phyloP scores from a whole-genome alignment of 2,329 filamentous ascomycete genomes.

The Gnomoniopsis smithogilvyi region DNA sequence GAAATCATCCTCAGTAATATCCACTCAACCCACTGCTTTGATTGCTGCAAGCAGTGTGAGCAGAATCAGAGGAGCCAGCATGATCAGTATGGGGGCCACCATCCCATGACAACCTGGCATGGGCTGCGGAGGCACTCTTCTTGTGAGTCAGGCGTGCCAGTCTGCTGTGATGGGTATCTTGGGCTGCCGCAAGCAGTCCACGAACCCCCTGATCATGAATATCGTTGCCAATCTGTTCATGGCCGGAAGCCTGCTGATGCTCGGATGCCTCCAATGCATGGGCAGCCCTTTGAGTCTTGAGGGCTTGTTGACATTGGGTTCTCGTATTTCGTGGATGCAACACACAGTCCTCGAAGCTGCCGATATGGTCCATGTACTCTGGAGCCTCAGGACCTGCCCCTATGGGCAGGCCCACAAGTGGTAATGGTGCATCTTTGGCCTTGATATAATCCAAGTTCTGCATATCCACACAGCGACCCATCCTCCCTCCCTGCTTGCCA shows the following conservation, averaged over 20 bases:
- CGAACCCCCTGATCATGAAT: not conserved
- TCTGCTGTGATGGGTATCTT: not conserved
- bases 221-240: not conserved
- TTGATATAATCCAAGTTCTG: conserved; percentile 12
- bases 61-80: not conserved
- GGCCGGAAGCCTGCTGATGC: not conserved
- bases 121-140: conserved; percentile 10
- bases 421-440: conserved; percentile 1
- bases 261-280: not conserved
- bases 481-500: conserved; percentile 1
- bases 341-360: conserved; percentile 28
- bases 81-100: not conserved
- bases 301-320: not conserved
- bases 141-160: not conserved
- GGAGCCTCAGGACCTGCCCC: conserved; percentile 39
- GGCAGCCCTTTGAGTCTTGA: not conserved
- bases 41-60: not conserved
- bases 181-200: not conserved
- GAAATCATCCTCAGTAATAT: too few relatives aligned
- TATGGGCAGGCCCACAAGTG: conserved; percentile 35
- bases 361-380: conserved; percentile 26
- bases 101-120: not conserved
- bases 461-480: not conserved
- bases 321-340: conserved; percentile 10
- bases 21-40: too few relatives aligned